Conservation (phyloP, 164 flowering plant species). For the Kingdonia uniflora region DNA sequence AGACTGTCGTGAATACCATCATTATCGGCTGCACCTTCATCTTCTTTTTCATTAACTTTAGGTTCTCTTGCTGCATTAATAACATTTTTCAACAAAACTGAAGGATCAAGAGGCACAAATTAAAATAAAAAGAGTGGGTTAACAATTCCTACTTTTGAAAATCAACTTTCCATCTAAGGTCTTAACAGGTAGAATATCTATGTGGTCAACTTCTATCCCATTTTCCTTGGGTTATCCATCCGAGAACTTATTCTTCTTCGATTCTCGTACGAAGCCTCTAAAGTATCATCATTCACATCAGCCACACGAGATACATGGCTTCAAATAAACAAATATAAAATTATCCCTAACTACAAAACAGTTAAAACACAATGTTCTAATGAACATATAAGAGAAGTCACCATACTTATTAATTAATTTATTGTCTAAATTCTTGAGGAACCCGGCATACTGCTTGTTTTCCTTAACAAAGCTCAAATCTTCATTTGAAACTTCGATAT, state of each 20-base stretch:
- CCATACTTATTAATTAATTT: conserved; percentile 56
- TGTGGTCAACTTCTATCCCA: conserved; percentile 54
- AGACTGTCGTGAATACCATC: conserved; percentile 22
- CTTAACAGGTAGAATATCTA: conserved; percentile 87
- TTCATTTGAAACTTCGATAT: conserved; percentile 77
- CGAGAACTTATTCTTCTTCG: conserved; percentile 24
- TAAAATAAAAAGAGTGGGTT: no score
- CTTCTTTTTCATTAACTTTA: conserved; percentile 12
- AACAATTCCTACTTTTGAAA: no score
- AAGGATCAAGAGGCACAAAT: no score
- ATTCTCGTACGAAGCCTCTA: conserved; percentile 64
- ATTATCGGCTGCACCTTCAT: conserved; percentile 17
- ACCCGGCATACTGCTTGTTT: conserved; percentile 54
- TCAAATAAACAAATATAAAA: no score
- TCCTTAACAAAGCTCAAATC: conserved; percentile 52
- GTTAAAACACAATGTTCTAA: no score
- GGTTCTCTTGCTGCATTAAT: no score
- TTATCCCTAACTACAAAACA: no score
- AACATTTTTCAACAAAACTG: no score
- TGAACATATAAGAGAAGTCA: no score
- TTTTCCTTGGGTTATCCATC: conserved; percentile 29
- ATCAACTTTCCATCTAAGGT: conserved; percentile 65
- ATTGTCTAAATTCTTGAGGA: conserved; percentile 55
- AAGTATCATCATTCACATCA: conserved; percentile 49
- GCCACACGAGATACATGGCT: conserved; percentile 86